Conservation (phyloP, 345 rosid genomes). For the Nasturtium officinale region DNA sequence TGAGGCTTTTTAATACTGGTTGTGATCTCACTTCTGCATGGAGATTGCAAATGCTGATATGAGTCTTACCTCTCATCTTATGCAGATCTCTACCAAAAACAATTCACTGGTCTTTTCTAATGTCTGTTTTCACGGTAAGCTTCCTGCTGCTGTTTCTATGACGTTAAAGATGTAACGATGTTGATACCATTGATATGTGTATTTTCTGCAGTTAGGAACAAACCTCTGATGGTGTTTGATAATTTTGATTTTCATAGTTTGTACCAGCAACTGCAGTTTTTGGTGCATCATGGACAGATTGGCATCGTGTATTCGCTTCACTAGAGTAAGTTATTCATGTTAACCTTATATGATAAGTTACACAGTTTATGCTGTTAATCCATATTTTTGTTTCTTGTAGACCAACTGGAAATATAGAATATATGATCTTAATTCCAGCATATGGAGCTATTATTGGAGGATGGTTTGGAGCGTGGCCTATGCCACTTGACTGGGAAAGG, state of each 20-base stretch:
- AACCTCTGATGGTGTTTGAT: conserved; percentile 26
- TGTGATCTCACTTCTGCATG: conserved; percentile 12
- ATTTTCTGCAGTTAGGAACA: conserved; percentile 5
- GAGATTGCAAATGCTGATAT: background rate
- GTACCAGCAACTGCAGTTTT: conserved; percentile 73
- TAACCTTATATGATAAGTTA: background rate
- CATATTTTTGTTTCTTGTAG: conserved; percentile 39
- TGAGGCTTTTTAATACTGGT: background rate
- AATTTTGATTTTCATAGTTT: conserved; percentile 48
- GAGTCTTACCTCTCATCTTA: conserved; percentile 24
- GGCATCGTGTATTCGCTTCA: conserved; percentile 65
- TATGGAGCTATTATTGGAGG: conserved; percentile 84
- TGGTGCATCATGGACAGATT: conserved; percentile 77
- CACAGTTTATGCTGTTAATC: conserved; percentile 11
- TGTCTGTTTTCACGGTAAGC: conserved; percentile 80
- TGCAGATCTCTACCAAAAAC: conserved; percentile 65
- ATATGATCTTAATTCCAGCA: conserved; percentile 74
- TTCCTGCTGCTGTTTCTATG: background rate
- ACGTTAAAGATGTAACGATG: background rate
- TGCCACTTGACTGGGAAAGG: conserved; percentile 99
- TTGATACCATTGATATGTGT: background rate
- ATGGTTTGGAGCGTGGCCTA: conserved; percentile 99
- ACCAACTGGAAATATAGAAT: conserved; percentile 59
- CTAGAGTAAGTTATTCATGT: conserved; percentile 52
- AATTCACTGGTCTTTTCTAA: conserved; percentile 71